Conservation (phyloP, 106 monocot species). For the Triglochin maritima region DNA sequence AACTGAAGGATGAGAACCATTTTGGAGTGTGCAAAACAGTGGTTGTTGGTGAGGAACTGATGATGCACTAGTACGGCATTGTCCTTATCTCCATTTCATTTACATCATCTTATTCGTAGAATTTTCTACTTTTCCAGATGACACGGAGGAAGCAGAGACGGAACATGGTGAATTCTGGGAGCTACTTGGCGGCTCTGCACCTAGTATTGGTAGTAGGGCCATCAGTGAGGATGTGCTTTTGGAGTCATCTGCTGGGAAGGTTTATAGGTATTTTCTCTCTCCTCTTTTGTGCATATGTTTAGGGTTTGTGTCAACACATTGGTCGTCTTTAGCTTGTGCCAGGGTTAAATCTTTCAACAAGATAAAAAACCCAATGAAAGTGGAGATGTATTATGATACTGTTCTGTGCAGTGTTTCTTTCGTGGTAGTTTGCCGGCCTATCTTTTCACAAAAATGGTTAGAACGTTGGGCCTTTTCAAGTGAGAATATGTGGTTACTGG, state of each 20-base stretch:
- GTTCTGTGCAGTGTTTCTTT: too few species aligned
- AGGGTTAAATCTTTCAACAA: too few species aligned
- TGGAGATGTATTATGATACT: too few species aligned
- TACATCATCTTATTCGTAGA: too few species aligned
- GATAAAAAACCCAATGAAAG: too few species aligned
- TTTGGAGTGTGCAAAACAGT: constrained; percentile 17
- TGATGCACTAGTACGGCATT: background rate
- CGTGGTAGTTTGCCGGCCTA: too few species aligned
- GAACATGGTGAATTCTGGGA: constrained; percentile 27
- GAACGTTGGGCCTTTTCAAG: too few species aligned
- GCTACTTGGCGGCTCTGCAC: constrained; percentile 24
- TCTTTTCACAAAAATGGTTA: too few species aligned
- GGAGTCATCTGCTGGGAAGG: constrained; percentile 11
- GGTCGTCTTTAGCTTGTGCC: too few species aligned
- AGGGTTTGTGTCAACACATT: too few species aligned
- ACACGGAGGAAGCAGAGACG: constrained; percentile 20
- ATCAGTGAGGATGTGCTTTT: constrained; percentile 16
- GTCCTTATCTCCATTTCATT: background rate
- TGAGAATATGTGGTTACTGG: too few species aligned
- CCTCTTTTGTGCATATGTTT: too few species aligned
- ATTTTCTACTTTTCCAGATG: constrained; percentile 13
- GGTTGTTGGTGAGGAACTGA: constrained; percentile 13
- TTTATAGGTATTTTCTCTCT: constrained; percentile 21
- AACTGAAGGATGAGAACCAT: constrained; percentile 21
- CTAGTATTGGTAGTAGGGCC: constrained; percentile 12